These are phyloP conservation scores for Globisporangium sylvaticum DNA, from an alignment of 352 stramenopile species.

Conservation along the genomic window DNA sequence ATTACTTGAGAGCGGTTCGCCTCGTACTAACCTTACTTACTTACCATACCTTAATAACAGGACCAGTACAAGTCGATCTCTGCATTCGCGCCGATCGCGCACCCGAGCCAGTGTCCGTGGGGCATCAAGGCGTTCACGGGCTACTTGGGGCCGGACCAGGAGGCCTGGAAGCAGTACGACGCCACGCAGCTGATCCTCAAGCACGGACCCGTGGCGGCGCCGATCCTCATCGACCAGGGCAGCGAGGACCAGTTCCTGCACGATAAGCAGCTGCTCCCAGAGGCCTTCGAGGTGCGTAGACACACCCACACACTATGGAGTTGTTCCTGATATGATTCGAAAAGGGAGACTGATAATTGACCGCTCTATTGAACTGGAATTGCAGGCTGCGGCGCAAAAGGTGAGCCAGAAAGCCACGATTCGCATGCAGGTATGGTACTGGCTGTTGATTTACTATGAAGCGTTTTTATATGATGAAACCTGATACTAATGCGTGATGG, in stretches of 20 bases:
- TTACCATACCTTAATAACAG: slow-evolving; percentile 10
- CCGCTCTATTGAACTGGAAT: neutral
- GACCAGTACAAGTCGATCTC: slow-evolving; percentile 91
- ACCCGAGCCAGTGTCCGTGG: slow-evolving; percentile 96
- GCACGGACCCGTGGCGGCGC: slow-evolving; percentile 51
- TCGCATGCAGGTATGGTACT: slow-evolving; percentile 47
- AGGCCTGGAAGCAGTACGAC: slow-evolving; percentile 89
- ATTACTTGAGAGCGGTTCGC: neutral
- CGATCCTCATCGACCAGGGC: slow-evolving; percentile 90
- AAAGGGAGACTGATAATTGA: neutral
- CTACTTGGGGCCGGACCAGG: slow-evolving; percentile 92
- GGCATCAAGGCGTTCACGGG: slow-evolving; percentile 97
- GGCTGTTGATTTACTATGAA: neutral
- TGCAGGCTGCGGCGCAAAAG: slow-evolving; percentile 61
- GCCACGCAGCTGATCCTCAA: slow-evolving; percentile 86
- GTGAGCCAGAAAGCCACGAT: slow-evolving; percentile 82
- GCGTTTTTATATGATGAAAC: neutral
- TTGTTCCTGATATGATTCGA: neutral
- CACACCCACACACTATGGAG: neutral
- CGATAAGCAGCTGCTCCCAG: slow-evolving; percentile 89
- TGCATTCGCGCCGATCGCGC: slow-evolving; percentile 95
- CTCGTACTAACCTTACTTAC: neutral
- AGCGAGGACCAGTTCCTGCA: slow-evolving; percentile 85
- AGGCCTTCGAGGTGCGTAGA: slow-evolving; percentile 69
- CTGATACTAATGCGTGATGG: neutral